Percentiles rank a stretch among this genome's conserved stretches.
phyloP scores from a whole-genome alignment of 2,329 filamentous ascomycete genomes.

The Chaetomiaceae sp. region DNA sequence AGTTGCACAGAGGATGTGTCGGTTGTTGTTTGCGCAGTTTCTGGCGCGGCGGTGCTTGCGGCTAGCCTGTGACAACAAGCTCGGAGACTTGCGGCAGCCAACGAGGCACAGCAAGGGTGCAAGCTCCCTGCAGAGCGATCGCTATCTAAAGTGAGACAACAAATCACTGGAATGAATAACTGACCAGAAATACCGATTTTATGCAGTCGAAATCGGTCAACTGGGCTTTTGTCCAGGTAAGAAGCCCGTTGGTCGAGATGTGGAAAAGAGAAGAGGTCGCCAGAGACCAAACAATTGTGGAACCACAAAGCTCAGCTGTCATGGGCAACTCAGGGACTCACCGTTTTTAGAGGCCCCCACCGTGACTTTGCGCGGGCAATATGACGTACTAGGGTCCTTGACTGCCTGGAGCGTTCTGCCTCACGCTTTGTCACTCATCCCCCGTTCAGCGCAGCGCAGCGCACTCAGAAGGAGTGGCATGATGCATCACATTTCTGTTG shows the following conservation, averaged over 20 bases:
- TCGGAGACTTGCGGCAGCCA: neutral
- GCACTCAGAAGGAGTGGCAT: no score
- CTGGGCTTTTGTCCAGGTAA: neutral
- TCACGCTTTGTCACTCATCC: neutral
- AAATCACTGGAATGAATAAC: neutral
- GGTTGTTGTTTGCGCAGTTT: neutral
- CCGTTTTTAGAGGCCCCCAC: neutral
- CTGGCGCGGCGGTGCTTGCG: slow-evolving; percentile 3
- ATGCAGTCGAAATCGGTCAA: neutral
- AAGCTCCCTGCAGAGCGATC: neutral
- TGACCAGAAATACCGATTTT: neutral
- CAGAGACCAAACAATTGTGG: slow-evolving; percentile 19
- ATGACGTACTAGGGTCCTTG: neutral
- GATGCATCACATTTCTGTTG: no score
- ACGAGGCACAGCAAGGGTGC: slow-evolving; percentile 8
- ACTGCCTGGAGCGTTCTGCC: neutral
- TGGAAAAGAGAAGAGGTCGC: neutral
- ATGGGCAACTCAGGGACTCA: slow-evolving; percentile 19
- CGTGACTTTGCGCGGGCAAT: neutral
- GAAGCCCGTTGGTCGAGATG: neutral
- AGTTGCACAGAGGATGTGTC: neutral
- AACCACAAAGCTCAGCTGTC: slow-evolving; percentile 19
- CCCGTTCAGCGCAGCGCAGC: no score
- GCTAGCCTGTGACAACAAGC: neutral
- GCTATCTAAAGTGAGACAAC: neutral